Evolutionary conservation across 2,329 filamentous ascomycete genomes (phyloP).

Genomic region (Xylaria polymorpha): DNA sequence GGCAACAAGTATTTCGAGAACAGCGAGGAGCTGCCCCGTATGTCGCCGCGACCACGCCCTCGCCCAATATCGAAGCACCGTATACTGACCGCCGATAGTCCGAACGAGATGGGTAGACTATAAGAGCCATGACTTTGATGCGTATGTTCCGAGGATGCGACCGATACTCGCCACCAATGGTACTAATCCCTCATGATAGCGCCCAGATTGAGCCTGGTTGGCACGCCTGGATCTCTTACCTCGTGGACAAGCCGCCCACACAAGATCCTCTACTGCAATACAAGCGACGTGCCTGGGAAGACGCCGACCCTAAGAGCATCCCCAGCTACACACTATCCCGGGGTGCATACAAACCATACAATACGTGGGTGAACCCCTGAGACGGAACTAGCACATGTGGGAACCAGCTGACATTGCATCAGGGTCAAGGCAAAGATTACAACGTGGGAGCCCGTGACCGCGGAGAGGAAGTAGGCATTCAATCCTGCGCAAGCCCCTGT

Average conservation of each 20-base stretch:
- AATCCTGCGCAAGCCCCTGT: conserved; percentile 30
- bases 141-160: conserved; percentile 60
- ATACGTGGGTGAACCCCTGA: conserved; percentile 76
- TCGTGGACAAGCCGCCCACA: conserved; percentile 85
- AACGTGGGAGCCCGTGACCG: conserved; percentile 62
- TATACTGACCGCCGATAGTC: conserved; percentile 63
- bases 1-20: conserved; percentile 99
- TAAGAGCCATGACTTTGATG: conserved; percentile 85
- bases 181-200: conserved; percentile 53
- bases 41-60: conserved; percentile 48
- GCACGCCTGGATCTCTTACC: conserved; percentile 98
- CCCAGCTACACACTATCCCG: conserved; percentile 80
- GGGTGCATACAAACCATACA: conserved; percentile 92
- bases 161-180: not conserved
- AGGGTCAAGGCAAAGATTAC: conserved; percentile 66
- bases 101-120: conserved; percentile 98
- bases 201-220: conserved; percentile 94
- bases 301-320: conserved; percentile 71
- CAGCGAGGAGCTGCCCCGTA: conserved; percentile 90
- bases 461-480: conserved; percentile 45
- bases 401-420: conserved; percentile 39
- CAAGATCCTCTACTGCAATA: conserved; percentile 78
- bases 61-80: not conserved
- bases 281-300: conserved; percentile 79
- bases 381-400: not conserved